Evolutionary conservation across 345 rosid species (phyloP).

Genomic region (Aquilaria yunnanensis): DNA sequence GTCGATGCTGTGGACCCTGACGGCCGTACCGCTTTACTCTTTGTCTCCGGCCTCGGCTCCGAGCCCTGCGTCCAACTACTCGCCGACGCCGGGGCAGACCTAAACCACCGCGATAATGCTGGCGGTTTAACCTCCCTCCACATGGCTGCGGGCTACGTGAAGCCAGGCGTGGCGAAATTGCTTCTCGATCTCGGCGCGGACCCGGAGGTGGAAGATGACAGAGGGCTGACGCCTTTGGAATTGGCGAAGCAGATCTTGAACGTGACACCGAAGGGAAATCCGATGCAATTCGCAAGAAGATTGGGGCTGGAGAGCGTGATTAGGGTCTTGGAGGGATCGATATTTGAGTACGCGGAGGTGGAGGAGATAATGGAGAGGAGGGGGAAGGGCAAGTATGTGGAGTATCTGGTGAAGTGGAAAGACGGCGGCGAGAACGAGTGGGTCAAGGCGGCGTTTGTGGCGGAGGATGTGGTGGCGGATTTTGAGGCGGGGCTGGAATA

Average conservation of each 20-base stretch:
- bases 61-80: conserved; percentile 57
- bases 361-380: conserved; percentile 70
- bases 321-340: conserved; percentile 36
- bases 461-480: conserved; percentile 68
- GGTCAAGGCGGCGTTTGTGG: conserved; percentile 54
- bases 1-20: conserved; percentile 68
- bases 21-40: conserved; percentile 79
- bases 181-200: conserved; percentile 69
- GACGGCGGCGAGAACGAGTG: conserved; percentile 79
- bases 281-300: conserved; percentile 67
- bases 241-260: conserved; percentile 63
- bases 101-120: conserved; percentile 51
- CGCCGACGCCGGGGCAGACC: conserved; percentile 70
- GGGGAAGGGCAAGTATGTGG: conserved; percentile 64
- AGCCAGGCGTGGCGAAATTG: conserved; percentile 54
- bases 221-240: conserved; percentile 59
- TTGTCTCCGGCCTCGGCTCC: conserved; percentile 82
- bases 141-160: conserved; percentile 88
- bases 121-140: conserved; percentile 87
- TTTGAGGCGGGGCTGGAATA: conserved; percentile 83
- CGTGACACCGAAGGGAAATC: conserved; percentile 81
- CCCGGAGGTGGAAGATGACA: conserved; percentile 57
- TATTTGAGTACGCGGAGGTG: conserved; percentile 85
- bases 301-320: conserved; percentile 72
- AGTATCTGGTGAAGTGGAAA: conserved; percentile 79